phyloP scores from a whole-genome alignment of 805 yeast species.

The Jamesozyma jinghongensis region DNA sequence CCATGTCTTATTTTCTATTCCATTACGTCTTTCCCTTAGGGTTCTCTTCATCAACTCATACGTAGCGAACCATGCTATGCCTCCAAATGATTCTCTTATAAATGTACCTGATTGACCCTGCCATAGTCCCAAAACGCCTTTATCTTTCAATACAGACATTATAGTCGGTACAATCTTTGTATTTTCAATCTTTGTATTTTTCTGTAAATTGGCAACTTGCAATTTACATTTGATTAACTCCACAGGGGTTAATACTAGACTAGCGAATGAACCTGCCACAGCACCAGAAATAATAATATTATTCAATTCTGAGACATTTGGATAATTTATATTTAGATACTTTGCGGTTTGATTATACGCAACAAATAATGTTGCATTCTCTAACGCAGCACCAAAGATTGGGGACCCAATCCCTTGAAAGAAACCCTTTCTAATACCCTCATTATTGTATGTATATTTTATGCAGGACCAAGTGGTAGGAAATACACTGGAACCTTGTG shows the following conservation, averaged over 20 bases:
- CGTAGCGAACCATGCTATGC: constrained; percentile 90
- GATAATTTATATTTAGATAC: constrained; percentile 21
- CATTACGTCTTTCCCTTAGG: constrained; percentile 22
- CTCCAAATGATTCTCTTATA: constrained; percentile 77
- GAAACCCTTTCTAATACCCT: constrained; percentile 65
- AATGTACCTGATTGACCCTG: constrained; percentile 78
- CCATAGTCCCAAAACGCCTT: constrained; percentile 75
- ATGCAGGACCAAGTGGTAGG: constrained; percentile 61
- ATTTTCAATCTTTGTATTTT: constrained; percentile 9
- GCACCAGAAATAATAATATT: constrained; percentile 63
- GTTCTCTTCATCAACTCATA: constrained; percentile 51
- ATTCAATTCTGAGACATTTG: constrained; percentile 30
- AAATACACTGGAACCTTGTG: constrained; percentile 54
- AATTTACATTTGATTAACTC: constrained; percentile 82
- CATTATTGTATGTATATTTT: constrained; percentile 47
- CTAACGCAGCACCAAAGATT: constrained; percentile 81
- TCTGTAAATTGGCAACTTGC: constrained; percentile 47
- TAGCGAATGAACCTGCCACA: constrained; percentile 70
- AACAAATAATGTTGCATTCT: constrained; percentile 71
- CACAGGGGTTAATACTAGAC: constrained; percentile 79
- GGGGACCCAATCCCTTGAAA: constrained; percentile 77
- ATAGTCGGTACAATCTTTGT: constrained; percentile 34
- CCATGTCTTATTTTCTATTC: constrained; percentile 32
- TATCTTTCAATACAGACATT: constrained; percentile 33
- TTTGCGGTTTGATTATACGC: constrained; percentile 46